Evolutionary conservation across 768 basidiomycete species (phyloP), one percentile per base, ranked within the genome.

Genomic region (Suillus variegatus): DNA sequence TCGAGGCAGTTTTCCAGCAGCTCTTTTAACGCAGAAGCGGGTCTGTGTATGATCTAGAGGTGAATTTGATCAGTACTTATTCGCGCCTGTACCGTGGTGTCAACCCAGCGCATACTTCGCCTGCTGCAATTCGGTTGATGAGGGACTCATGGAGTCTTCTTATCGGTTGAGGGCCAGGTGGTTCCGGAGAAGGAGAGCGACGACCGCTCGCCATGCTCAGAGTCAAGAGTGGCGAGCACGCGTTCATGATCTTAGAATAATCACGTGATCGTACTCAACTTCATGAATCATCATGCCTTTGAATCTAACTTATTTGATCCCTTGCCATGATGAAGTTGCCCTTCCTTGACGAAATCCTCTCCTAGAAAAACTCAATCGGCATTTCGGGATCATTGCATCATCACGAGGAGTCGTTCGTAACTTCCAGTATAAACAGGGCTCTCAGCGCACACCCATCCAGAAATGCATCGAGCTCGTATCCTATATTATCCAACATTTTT

Each of bases 1-100:
- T 99, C 97, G n/a, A 99, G 83, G 25, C 90, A 85, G 70, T 99
- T 99, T 78, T 99, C 97, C 16, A 99, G 80, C 1, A 99, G 82
- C 75, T 99, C 97, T 75, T 99, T 99, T 62, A 99, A 83, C 2
- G 97, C 97, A 66, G 96, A 98, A 6, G 94, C 88, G 0, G 97
- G 97, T 47, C 97, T 76, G 63, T 93, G 93, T 65, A 94, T 93
- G 72, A 94, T 90, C 92, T 94, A 65, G 1, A 35, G 8, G 46
- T 8, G 77, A 74, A 75, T 69, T 72, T 44, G 71, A 61, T 36
- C 10, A 40, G 62, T 7, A 49, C 22, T 49, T 46, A 14, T 28
- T 36, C 1, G 10, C 28, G 28, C 62, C 20, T 66, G 49, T 49
- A 4, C n/a, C 6, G 18, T 44, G n/a, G 35, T 16, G 32, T 32